Base-by-base conservation (phyloP, 1,284 basidiomycete genomes). In the Fomitopsis palustris region DNA sequence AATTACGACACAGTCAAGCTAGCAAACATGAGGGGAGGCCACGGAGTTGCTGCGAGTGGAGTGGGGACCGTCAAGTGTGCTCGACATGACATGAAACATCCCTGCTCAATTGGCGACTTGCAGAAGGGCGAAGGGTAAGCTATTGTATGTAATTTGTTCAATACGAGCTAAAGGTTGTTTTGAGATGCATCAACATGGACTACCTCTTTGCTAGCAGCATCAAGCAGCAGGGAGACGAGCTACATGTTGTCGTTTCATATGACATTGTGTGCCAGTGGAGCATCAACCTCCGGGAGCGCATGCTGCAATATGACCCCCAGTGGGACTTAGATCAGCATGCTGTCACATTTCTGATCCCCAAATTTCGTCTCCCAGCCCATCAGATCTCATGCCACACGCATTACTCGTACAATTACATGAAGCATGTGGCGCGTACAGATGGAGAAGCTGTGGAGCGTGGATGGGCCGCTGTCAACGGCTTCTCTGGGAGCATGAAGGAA, bases 81-180 rank as follows among this genome's bases (percentile, higher is more conserved):
- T 1, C 64, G 67, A 0, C 71, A 73, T 52, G 65, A 64, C 16
- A 58, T 70, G 39, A 61, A 65, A 47, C 60, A 59, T 0, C 63
- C 64, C 5, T 67, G 63, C 38, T 65, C 64, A 0, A 55, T 69
- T 5, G 68, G 65, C 8, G 67, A 71, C 58, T 53, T 70, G 4
- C 68, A 70, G 52, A 60, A 62, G 27, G 69, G 70, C 1, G 70
- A 71, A 54, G 21, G 65, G 69, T 70, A 41, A 2, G 64, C 62
- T 9, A 4, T 39, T 19, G 3, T 23, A 19, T 19, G 38, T 16
- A n/a, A 4, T 5, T 39, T 12, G 16, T 37, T 14, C 21, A 9
- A 42, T 42, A 39, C 17, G 16, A 29, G 8, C 2, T 49, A 4
- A 29, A 5, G 21, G 9, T 29, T 10, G 14, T 35, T 23, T 52